Evolutionary conservation across 2,329 filamentous ascomycete genomes (phyloP), one percentile per base, ranked within the genome.

Genomic region (Lachnellula arida): DNA sequence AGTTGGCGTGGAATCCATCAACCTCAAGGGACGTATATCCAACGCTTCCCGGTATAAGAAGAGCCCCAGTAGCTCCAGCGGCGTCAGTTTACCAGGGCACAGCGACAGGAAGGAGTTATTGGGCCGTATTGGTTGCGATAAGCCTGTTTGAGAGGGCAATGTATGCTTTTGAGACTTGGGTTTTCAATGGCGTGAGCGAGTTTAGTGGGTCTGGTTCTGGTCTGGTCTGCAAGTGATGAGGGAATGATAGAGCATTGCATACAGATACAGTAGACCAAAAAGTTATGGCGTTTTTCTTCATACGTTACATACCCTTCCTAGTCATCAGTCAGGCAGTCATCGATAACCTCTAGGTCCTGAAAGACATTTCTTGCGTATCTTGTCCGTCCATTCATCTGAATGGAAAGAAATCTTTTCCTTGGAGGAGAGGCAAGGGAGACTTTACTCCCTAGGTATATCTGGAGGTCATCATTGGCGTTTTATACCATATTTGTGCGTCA

Each of bases 1-100:
- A 68, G 86, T 91, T 0, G 87, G 86, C 23, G 87, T 88, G 4
- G 88, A 91, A 65, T 77, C 80, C 12, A 78, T 92, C 51, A 82
- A 87, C 61, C 77, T 90, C 59, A 81, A 82, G 68, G 78, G 80
- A 3, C 58, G 67, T 23, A 61, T 54, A 11, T 65, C 55, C 9
- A 65, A 58, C 35, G 60, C 59, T 6, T 57, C 55, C 12, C 55
- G 64, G 25, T 69, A 70, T 44, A 61, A 60, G 46, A 71, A 70
- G 52, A 60, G 59, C 25, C 37, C 63, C 3, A 64, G 58, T 23
- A 68, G 62, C 51, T 55, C 67, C 4, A 68, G 62, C n/a, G 67
- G 69, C 0, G 67, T 69, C 22, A 70, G 65, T 51, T 53, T 70
- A 25, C 64, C 67, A 2, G 65, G 68, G 7, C 67, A 70, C 44